Evolutionary conservation across 2,329 filamentous ascomycete genomes (phyloP).

Genomic region (Phialemoniopsis sp.): DNA sequence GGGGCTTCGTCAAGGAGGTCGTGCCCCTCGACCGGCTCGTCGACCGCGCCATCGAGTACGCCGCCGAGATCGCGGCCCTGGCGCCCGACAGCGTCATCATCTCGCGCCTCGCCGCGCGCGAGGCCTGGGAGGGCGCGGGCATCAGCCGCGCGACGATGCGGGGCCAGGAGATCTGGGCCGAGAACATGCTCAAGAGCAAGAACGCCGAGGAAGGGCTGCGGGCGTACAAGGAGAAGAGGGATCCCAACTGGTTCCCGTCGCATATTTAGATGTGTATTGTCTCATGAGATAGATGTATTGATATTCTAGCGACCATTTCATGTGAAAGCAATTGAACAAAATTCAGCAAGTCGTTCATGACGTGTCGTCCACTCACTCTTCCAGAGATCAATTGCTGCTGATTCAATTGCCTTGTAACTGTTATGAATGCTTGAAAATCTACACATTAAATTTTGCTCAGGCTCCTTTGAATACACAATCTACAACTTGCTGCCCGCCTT

Average conservation of each 20-base stretch:
- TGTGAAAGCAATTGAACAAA: no score
- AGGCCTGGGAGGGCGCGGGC: slow-evolving; percentile 26
- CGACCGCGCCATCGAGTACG: slow-evolving; percentile 21
- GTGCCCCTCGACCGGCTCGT: slow-evolving; percentile 22
- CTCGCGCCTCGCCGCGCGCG: slow-evolving; percentile 21
- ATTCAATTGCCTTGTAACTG: no score
- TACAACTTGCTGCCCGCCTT: slow-evolving; percentile 7
- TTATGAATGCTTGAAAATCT: no score
- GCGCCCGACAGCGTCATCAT: slow-evolving; percentile 28
- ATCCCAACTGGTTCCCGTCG: slow-evolving; percentile 21
- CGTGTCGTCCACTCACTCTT: no score
- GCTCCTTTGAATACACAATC: no score
- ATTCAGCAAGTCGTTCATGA: no score
- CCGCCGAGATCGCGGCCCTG: slow-evolving; percentile 20
- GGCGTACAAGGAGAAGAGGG: slow-evolving; percentile 23
- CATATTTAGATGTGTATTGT: slow-evolving; percentile 11
- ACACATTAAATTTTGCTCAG: no score
- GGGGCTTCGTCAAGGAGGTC: slow-evolving; percentile 23
- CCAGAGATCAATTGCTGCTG: no score
- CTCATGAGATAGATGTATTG: no score
- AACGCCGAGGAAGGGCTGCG: slow-evolving; percentile 21
- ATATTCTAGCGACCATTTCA: no score
- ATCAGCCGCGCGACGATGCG: slow-evolving; percentile 26
- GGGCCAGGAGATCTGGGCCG: slow-evolving; percentile 22
- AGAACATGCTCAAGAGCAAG: slow-evolving; percentile 21